Evolutionary conservation across 2,329 filamentous ascomycete genomes (phyloP).

Genomic region (Penicillium sp.): DNA sequence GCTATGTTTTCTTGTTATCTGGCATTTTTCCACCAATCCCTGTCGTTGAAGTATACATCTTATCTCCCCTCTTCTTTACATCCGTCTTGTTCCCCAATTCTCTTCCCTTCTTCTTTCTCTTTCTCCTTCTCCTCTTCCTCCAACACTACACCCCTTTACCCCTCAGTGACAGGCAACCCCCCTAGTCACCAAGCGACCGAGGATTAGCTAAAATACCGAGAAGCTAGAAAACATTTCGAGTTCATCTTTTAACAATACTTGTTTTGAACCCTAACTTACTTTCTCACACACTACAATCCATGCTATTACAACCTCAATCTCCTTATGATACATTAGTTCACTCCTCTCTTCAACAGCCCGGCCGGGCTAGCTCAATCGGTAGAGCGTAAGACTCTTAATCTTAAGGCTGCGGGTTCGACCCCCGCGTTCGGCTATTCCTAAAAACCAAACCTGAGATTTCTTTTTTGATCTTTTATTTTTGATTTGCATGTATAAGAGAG

Average conservation of each 20-base stretch:
- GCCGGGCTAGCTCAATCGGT: slow-evolving; percentile 52
- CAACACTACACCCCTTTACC: background rate
- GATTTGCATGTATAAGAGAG: too few species aligned
- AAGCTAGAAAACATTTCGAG: background rate
- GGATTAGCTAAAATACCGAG: background rate
- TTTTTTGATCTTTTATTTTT: background rate
- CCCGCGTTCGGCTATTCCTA: slow-evolving; percentile 41
- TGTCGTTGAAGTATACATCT: background rate
- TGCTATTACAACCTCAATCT: background rate
- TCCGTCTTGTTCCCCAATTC: too few species aligned
- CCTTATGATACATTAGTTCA: background rate
- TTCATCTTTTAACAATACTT: background rate
- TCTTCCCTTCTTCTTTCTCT: background rate
- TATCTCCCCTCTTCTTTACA: background rate
- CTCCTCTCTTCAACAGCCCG: background rate
- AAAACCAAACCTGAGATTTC: slow-evolving; percentile 21
- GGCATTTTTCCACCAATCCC: background rate
- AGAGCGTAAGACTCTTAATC: slow-evolving; percentile 52
- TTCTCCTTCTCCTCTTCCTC: background rate
- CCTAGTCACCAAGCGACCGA: background rate
- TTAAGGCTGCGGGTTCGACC: slow-evolving; percentile 46
- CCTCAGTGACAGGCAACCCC: background rate
- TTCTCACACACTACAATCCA: background rate
- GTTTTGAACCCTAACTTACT: background rate
- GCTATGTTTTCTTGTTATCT: background rate